Percentiles rank a stretch among this genome's conserved stretches.
These are phyloP conservation scores for Misopates orontium DNA, from an alignment of 257 asterid genomes.

Conservation along the genomic window DNA sequence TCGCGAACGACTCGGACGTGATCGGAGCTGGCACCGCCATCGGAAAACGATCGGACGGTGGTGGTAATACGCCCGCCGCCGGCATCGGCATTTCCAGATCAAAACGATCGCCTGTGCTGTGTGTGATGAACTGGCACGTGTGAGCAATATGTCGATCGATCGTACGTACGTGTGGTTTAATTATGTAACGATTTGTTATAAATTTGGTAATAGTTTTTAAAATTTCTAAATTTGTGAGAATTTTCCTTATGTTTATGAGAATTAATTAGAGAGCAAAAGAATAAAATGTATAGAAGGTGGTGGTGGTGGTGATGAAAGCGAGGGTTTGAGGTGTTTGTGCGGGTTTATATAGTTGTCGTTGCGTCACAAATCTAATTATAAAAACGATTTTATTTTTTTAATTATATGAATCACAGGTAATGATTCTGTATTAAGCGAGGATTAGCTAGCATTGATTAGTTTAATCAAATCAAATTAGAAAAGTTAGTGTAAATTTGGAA, in stretches of 20 bases:
- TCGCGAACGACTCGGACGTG: slow-evolving; percentile 52
- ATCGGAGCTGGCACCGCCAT: slow-evolving; percentile 28
- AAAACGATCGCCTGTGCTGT: too few species aligned
- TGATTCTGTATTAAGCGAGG: slow-evolving; percentile 25
- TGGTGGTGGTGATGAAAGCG: slow-evolving; percentile 46
- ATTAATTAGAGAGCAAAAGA: slow-evolving; percentile 22
- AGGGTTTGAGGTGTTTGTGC: slow-evolving; percentile 46
- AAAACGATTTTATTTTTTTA: too few species aligned
- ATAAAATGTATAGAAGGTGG: slow-evolving; percentile 20
- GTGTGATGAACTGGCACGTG: too few species aligned
- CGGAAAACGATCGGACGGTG: slow-evolving; percentile 56
- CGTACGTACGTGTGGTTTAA: too few species aligned
- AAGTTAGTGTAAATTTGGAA: too few species aligned
- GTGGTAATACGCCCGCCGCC: slow-evolving; percentile 59
- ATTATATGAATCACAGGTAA: slow-evolving; percentile 43
- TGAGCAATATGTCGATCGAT: too few species aligned
- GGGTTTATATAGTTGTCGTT: slow-evolving; percentile 36
- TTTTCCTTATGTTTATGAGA: background rate
- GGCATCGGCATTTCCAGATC: slow-evolving; percentile 72
- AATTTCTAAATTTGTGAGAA: background rate
- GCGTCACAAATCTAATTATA: slow-evolving; percentile 30
- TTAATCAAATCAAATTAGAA: too few species aligned
- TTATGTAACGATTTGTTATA: too few species aligned
- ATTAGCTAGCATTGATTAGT: too few species aligned
- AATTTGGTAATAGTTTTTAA: too few species aligned